Evolutionary conservation across 106 monocot species (phyloP).

Genomic region (Iris macrosiphon): DNA sequence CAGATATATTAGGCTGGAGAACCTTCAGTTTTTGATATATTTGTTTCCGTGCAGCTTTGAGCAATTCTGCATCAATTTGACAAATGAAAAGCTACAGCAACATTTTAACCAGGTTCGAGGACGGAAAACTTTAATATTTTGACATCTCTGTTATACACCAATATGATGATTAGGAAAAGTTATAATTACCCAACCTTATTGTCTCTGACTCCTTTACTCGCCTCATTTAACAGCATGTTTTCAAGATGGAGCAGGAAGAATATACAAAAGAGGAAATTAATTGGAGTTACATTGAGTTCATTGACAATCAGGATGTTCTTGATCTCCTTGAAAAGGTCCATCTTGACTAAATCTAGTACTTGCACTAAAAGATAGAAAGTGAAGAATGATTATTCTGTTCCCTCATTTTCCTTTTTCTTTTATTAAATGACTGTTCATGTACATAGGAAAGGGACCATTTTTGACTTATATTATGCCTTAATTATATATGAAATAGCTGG

Average conservation of each 20-base stretch:
- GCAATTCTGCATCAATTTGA: constrained; percentile 69
- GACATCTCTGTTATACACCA: background rate
- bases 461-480: background rate
- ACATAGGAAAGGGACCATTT: too few relatives aligned
- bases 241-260: constrained; percentile 64
- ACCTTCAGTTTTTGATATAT: constrained; percentile 1
- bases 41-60: constrained; percentile 42
- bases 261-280: constrained; percentile 62
- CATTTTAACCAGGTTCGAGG: constrained; percentile 64
- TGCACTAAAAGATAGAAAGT: background rate
- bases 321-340: constrained; percentile 64
- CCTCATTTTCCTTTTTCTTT: background rate
- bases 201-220: background rate
- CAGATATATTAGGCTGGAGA: too few relatives aligned
- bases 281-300: constrained; percentile 64
- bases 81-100: constrained; percentile 70
- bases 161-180: background rate
- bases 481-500: background rate
- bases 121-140: background rate
- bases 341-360: background rate
- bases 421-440: background rate
- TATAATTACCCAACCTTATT: background rate
- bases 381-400: background rate
- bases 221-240: constrained; percentile 45
- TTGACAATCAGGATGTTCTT: constrained; percentile 61